phyloP scores from a whole-genome alignment of 129 eudicot species.

The Chrysanthemum makinoi region DNA sequence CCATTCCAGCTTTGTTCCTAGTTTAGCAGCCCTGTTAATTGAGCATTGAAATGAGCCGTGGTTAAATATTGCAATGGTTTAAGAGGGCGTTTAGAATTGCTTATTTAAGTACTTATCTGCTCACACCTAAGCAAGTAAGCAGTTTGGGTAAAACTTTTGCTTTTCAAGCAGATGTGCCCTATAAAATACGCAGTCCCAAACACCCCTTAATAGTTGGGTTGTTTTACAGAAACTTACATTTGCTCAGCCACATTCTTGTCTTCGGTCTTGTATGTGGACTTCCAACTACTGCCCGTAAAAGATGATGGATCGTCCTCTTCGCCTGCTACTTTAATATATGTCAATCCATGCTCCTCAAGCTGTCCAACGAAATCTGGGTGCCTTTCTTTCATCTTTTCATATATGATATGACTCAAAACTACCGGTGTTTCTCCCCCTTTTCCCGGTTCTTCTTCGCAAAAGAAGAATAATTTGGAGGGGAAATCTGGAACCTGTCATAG shows the following conservation, averaged over 20 bases:
- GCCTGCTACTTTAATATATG: neutral
- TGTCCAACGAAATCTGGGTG: slow-evolving; percentile 22
- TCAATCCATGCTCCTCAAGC: slow-evolving; percentile 30
- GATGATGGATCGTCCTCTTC: slow-evolving; percentile 13
- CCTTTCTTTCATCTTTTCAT: slow-evolving; percentile 27
- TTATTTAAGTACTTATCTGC: no score
- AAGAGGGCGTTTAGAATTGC: neutral
- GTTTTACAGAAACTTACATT: slow-evolving; percentile 20
- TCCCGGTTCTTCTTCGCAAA: slow-evolving; percentile 76
- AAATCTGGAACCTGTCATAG: slow-evolving; percentile 52
- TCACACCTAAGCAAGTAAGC: no score
- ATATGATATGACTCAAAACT: slow-evolving; percentile 60
- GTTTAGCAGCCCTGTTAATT: slow-evolving; percentile 21
- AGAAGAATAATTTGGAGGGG: slow-evolving; percentile 80
- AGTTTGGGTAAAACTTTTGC: no score
- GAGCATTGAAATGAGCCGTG: neutral
- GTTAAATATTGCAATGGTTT: neutral
- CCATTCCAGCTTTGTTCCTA: slow-evolving; percentile 28
- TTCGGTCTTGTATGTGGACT: slow-evolving; percentile 27
- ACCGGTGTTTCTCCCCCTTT: slow-evolving; percentile 85
- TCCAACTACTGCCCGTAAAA: slow-evolving; percentile 27
- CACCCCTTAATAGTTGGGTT: neutral
- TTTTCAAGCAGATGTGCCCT: neutral
- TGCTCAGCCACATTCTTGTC: slow-evolving; percentile 30
- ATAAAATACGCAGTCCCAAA: neutral